These are phyloP conservation scores for Eragrostis nindensis DNA, from an alignment of 176 grass and related monocot species.

Conservation along the genomic window DNA sequence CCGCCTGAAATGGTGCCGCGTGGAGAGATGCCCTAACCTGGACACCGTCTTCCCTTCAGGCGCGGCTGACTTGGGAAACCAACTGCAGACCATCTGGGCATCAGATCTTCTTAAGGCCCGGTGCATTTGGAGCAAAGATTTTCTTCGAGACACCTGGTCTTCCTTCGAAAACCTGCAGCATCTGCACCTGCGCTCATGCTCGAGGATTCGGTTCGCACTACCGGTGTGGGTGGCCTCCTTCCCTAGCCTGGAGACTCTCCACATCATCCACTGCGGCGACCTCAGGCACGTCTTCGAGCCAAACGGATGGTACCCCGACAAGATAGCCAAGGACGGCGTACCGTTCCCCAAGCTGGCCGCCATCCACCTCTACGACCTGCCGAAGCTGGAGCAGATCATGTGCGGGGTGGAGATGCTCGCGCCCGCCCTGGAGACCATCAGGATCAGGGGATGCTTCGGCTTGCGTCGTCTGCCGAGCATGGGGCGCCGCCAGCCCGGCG, in stretches of 20 bases:
- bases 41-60: neutral
- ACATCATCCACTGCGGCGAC: conserved; percentile 37
- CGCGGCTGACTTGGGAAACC: no score
- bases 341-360: conserved; percentile 5
- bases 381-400: neutral
- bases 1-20: neutral
- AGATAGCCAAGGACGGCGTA: rapidly evolving
- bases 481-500: rapidly evolving
- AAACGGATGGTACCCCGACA: rapidly evolving
- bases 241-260: neutral
- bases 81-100: conserved; percentile 15
- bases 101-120: conserved; percentile 15
- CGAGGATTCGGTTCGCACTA: neutral
- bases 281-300: neutral
- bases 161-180: neutral
- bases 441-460: conserved; percentile 17
- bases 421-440: neutral
- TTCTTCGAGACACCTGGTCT: no score
- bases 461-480: neutral
- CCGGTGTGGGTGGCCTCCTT: neutral
- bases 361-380: conserved; percentile 25
- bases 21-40: conserved; percentile 24
- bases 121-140: neutral
- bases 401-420: conserved; percentile 20
- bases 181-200: neutral